Base-by-base conservation (phyloP, 768 basidiomycete species). In the Russula olivacea region DNA sequence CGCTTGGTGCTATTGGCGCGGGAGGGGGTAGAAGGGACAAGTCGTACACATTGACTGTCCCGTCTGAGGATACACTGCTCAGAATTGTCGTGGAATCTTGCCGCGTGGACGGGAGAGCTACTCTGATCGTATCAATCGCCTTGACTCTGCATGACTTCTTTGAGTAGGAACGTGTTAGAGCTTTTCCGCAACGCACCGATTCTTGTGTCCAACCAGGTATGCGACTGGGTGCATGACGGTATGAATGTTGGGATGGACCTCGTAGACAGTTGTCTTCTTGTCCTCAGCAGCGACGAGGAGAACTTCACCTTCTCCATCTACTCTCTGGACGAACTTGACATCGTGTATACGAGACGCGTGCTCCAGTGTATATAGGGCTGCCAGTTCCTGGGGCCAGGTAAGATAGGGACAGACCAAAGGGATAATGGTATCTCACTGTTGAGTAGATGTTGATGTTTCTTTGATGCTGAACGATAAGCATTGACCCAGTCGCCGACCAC, bases 271-370 rank as follows among this genome's bases (percentile, higher is more conserved):
- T 2, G 92, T 77, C 69, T 90, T 90, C 68, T 89, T 93, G 72
- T 98, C 93, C 75, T 99, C 97, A 6, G 89, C 93, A 2, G 84
- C 90, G 8, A 86, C 91, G 55, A 96, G 78, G 8, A 98, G 76
- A 36, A 95, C 72, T 69, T 94, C 89, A 47, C 81, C 83, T 0
- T 76, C 73, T 2, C 80, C 81, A 28, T 76, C 74, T 0, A 82
- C 79, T 51, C 84, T 81, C 66, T 79, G 79, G 70, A 81, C 85
- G 75, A 98, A 98, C 56, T 79, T 80, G 52, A 93, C 72, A 68
- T 90, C 90, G 66, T 98, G 95, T 67, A 98, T 81, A 9, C 97
- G 84, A 6, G 91, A 86, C 1, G 88, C 78, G 67, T 96, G 92
- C 0, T 77, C 78, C 66, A 98, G 81, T 0, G 83, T 86, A 70